These are phyloP conservation scores for Aspergillus chevalieri DNA, from an alignment of 2,329 filamentous ascomycete species.

Conservation along the genomic window DNA sequence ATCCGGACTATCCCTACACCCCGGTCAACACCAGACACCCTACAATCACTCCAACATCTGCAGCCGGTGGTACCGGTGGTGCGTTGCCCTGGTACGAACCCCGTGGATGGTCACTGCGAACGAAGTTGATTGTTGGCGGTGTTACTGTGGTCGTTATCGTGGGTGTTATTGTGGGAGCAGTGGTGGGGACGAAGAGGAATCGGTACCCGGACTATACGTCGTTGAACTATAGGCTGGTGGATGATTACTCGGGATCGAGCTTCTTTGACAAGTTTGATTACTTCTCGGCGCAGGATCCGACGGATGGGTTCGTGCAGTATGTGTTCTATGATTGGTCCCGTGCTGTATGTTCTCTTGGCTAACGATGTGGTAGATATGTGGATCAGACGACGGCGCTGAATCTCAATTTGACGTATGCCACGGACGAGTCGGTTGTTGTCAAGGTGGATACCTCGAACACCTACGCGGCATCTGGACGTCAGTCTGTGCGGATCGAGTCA, in stretches of 20 bases:
- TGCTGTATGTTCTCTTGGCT: constrained; percentile 1
- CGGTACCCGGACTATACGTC: constrained; percentile 40
- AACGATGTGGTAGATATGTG: constrained; percentile 30
- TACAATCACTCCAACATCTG: background rate
- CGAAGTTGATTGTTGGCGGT: constrained; percentile 44
- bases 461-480: constrained; percentile 54
- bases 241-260: constrained; percentile 35
- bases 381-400: constrained; percentile 26
- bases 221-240: constrained; percentile 36
- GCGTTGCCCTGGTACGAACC: constrained; percentile 41
- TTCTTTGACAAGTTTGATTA: constrained; percentile 46
- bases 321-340: constrained; percentile 20
- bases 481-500: constrained; percentile 59
- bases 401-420: constrained; percentile 58
- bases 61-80: constrained; percentile 1
- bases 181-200: constrained; percentile 31
- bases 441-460: constrained; percentile 56
- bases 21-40: background rate
- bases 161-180: constrained; percentile 43
- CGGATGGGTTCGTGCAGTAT: constrained; percentile 43
- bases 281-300: constrained; percentile 40
- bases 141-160: constrained; percentile 39
- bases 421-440: constrained; percentile 49
- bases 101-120: constrained; percentile 49
- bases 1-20: background rate